A percentile compares a stretch with the other conserved stretches of the same genome.
Conservation (phyloP, 192 early-diverging fungal species). For the Spizellomyces punctatus region DNA sequence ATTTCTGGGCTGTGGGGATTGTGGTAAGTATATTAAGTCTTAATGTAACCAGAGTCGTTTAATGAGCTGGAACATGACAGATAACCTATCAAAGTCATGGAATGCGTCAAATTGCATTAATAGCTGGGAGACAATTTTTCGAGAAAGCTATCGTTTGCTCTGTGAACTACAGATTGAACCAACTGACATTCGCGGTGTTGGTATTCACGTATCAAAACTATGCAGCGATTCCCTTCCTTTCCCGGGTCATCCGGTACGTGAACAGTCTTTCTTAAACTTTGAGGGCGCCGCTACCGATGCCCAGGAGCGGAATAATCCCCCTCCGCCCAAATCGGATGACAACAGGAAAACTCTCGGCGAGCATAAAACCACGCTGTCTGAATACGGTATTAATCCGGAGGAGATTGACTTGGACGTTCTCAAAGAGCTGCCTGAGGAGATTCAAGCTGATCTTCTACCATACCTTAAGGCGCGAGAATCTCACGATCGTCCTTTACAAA, state of each 20-base stretch:
- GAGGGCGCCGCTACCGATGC: background rate
- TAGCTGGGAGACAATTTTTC: conserved; percentile 12
- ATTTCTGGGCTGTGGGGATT: conserved; percentile 49
- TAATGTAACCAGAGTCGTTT: background rate
- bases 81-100: conserved; percentile 41
- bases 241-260: too few species aligned
- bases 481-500: background rate
- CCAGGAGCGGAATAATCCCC: background rate
- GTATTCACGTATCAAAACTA: conserved; percentile 42
- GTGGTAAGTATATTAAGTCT: conserved; percentile 22
- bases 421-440: conserved; percentile 18
- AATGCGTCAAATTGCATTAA: conserved; percentile 9
- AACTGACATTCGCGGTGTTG: conserved; percentile 45
- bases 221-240: background rate
- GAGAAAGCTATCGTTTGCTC: conserved; percentile 29
- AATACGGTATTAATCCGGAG: conserved; percentile 8
- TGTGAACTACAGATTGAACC: conserved; percentile 28
- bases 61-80: background rate
- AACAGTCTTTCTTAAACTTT: background rate
- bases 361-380: background rate
- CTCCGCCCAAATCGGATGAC: background rate
- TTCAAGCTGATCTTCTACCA: conserved; percentile 25
- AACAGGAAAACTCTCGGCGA: background rate
- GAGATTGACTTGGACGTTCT: conserved; percentile 28
- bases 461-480: conserved; percentile 1